These are phyloP conservation scores for Zangia roseola DNA, from an alignment of 768 basidiomycete species.

Conservation along the genomic window DNA sequence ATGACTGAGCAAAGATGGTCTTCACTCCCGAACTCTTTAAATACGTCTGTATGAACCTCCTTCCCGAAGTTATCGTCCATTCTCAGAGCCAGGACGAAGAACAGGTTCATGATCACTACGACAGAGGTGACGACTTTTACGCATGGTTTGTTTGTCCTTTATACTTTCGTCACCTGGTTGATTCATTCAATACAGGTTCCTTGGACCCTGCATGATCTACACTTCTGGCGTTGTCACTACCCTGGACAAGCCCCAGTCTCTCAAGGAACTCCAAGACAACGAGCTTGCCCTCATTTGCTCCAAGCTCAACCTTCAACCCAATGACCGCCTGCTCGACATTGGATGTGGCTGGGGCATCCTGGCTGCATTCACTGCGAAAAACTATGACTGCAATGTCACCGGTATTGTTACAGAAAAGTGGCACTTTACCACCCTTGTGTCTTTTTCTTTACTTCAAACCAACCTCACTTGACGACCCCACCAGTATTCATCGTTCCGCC, in stretches of 20 bases:
- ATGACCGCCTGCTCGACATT: conserved; percentile 80
- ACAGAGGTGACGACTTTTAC: conserved; percentile 97
- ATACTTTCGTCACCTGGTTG: not conserved
- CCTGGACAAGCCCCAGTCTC: conserved; percentile 68
- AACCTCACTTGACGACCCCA: too few species aligned
- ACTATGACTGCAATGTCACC: conserved; percentile 94
- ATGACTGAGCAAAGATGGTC: conserved; percentile 92
- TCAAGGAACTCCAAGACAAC: conserved; percentile 97
- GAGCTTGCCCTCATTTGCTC: conserved; percentile 94
- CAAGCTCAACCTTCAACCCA: conserved; percentile 87
- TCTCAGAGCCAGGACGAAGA: conserved; percentile 91
- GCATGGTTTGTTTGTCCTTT: conserved; percentile 49
- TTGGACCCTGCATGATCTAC: conserved; percentile 96
- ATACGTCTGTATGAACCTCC: conserved; percentile 83
- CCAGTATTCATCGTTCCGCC: too few species aligned
- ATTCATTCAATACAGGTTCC: conserved; percentile 56
- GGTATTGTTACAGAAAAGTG: too few species aligned
- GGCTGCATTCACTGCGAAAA: conserved; percentile 92
- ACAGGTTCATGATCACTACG: conserved; percentile 95
- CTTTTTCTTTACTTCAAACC: too few species aligned
- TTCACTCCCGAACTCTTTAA: conserved; percentile 91
- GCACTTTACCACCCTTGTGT: too few species aligned
- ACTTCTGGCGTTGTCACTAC: conserved; percentile 87
- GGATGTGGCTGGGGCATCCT: conserved; percentile 98
- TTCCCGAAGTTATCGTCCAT: conserved; percentile 94